Percentiles rank a stretch among this genome's conserved stretches.
Conservation (phyloP, 129 eudicot species). For the Silybum marianum region DNA sequence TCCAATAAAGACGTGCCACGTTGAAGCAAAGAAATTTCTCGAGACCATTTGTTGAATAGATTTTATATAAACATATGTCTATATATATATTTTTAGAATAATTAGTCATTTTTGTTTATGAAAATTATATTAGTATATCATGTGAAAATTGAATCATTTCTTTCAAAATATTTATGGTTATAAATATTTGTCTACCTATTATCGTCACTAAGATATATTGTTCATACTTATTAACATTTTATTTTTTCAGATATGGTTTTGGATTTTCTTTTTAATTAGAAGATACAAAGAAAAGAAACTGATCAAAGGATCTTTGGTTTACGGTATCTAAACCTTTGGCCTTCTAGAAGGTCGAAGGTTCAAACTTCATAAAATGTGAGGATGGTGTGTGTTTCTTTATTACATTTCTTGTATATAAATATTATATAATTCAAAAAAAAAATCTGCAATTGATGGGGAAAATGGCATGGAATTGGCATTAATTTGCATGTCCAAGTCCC, state of each 20-base stretch:
- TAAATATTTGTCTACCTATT: no score
- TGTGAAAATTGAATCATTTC: not conserved
- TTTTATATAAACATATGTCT: not conserved
- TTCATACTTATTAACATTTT: not conserved
- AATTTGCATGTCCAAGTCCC: constrained; percentile 36
- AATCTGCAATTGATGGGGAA: constrained; percentile 21
- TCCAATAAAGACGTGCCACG: constrained; percentile 19
- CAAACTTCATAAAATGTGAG: no score
- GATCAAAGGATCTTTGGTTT: no score
- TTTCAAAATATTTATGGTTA: not conserved
- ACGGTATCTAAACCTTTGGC: no score
- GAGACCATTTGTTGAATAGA: not conserved
- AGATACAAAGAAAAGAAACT: not conserved
- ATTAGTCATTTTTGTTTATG: no score
- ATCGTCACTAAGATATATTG: not conserved
- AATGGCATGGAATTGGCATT: constrained; percentile 23
- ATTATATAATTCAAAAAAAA: no score
- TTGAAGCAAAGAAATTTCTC: not conserved
- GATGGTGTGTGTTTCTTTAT: no score
- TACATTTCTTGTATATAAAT: no score
- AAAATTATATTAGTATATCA: not conserved
- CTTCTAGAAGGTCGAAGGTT: no score
- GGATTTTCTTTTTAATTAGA: not conserved
- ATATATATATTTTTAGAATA: not conserved
- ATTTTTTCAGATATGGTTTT: not conserved